Conservation (phyloP, 148 eudicot species). For the Diospyros kaki region DNA sequence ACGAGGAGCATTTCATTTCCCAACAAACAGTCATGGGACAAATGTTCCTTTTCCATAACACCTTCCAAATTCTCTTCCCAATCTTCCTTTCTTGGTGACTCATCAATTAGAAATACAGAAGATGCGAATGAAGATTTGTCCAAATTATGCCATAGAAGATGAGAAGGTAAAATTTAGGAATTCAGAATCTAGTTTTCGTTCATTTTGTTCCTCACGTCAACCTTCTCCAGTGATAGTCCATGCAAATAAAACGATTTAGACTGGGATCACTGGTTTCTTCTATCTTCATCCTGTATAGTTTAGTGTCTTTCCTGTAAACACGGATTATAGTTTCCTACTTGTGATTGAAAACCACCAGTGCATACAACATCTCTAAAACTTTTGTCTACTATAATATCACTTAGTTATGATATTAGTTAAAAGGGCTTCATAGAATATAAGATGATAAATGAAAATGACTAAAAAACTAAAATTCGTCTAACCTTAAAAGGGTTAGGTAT, state of each 20-base stretch:
- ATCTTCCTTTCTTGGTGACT: background rate
- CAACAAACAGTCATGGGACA: background rate
- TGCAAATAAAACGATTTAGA: background rate
- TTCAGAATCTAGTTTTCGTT: background rate
- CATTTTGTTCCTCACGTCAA: background rate
- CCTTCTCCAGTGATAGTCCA: background rate
- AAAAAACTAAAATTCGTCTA: no score
- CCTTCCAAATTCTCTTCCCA: background rate
- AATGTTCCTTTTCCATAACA: conserved; percentile 1
- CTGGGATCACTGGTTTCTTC: background rate
- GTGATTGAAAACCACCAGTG: no score
- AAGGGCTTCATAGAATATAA: no score
- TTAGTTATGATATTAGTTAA: no score
- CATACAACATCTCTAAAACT: no score
- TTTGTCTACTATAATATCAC: no score
- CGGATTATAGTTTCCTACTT: no score
- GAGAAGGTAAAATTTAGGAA: background rate
- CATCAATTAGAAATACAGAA: background rate
- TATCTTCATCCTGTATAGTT: background rate
- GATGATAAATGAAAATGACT: no score
- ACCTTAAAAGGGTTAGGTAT: no score
- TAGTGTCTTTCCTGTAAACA: no score
- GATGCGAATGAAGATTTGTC: background rate
- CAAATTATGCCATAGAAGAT: background rate
- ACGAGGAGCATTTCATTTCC: conserved; percentile 2